Evolutionary conservation across 768 basidiomycete species (phyloP).

Genomic region (Gelatoporia subvermispora): DNA sequence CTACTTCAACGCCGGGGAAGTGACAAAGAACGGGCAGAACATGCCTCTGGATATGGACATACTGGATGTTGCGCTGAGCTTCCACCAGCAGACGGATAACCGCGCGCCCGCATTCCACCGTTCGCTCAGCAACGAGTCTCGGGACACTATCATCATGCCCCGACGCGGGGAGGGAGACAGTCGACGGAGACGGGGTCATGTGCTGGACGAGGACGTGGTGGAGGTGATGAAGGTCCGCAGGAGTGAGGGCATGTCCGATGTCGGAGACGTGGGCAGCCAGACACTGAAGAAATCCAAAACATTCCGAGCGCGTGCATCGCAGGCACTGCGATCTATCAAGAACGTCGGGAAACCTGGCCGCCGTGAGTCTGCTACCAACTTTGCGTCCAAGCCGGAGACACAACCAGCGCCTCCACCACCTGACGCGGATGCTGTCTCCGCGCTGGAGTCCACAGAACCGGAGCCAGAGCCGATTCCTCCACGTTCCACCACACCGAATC

Average conservation of each 20-base stretch:
- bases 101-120: slow-evolving; percentile 26
- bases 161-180: slow-evolving; percentile 12
- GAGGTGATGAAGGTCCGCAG: slow-evolving; percentile 32
- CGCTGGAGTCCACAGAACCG: slow-evolving; percentile 5
- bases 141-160: slow-evolving; percentile 26
- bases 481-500: slow-evolving; percentile 16
- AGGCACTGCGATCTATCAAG: slow-evolving; percentile 32
- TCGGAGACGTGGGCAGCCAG: slow-evolving; percentile 12
- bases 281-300: slow-evolving; percentile 28
- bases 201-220: slow-evolving; percentile 25
- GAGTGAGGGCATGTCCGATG: slow-evolving; percentile 24
- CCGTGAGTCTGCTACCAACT: slow-evolving; percentile 3
- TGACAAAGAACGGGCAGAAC: slow-evolving; percentile 12
- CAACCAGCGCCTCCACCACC: not conserved
- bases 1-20: slow-evolving; percentile 28
- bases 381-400: slow-evolving; percentile 6
- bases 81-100: slow-evolving; percentile 27
- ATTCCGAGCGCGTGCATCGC: slow-evolving; percentile 28
- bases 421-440: slow-evolving; percentile 1
- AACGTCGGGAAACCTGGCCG: slow-evolving; percentile 24
- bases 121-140: slow-evolving; percentile 16
- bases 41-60: slow-evolving; percentile 26
- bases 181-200: slow-evolving; percentile 2
- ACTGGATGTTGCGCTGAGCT: slow-evolving; percentile 22
- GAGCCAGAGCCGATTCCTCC: slow-evolving; percentile 6